These are phyloP conservation scores for Verticillium alfalfae DNA, from an alignment of 2,329 filamentous ascomycete species.

Conservation along the genomic window DNA sequence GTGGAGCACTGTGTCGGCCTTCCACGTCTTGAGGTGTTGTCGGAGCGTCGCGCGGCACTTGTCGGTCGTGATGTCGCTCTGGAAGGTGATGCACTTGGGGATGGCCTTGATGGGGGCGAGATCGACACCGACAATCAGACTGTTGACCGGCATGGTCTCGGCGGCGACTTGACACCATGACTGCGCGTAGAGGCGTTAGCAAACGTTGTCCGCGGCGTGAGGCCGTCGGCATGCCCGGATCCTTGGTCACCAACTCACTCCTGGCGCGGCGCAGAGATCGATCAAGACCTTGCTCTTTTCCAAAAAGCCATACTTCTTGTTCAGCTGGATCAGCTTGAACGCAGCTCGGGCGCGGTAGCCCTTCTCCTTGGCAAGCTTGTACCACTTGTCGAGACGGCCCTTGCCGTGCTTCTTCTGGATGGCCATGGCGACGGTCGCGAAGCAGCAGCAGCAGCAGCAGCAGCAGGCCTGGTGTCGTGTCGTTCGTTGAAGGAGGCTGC, in stretches of 20 bases:
- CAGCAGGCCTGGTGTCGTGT: not conserved
- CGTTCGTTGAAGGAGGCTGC: not conserved
- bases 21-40: conserved; percentile 89
- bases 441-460: not conserved
- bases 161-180: conserved; percentile 96
- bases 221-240: not conserved
- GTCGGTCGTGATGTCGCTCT: conserved; percentile 96
- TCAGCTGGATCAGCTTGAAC: conserved; percentile 96
- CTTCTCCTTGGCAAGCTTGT: conserved; percentile 97
- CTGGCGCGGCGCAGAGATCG: conserved; percentile 95
- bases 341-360: conserved; percentile 93
- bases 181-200: conserved; percentile 26
- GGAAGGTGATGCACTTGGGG: conserved; percentile 88
- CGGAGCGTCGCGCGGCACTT: conserved; percentile 89
- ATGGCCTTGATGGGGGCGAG: conserved; percentile 93
- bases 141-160: conserved; percentile 87
- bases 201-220: no score
- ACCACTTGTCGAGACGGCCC: conserved; percentile 98
- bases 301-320: conserved; percentile 98
- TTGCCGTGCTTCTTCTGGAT: conserved; percentile 99
- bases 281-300: conserved; percentile 94
- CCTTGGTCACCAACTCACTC: conserved; percentile 48
- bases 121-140: conserved; percentile 92
- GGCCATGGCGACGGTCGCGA: conserved; percentile 56
- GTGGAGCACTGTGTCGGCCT: conserved; percentile 91